Conservation (phyloP, 2,329 filamentous ascomycete genomes). For the Aspergillus glaucus region DNA sequence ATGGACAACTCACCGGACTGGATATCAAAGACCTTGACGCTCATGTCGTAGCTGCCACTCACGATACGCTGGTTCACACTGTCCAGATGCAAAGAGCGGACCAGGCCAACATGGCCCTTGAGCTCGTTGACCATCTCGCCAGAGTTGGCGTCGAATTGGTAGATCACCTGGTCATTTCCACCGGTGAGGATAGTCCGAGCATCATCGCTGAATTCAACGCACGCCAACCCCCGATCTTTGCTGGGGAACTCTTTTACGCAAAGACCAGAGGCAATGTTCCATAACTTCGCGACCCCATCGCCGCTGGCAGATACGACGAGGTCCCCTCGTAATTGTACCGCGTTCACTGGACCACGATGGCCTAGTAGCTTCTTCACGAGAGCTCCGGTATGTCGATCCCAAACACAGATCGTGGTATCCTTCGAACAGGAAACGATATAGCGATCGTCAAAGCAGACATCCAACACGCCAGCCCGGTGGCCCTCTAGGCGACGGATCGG, state of each 20-base stretch:
- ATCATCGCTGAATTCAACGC: conserved; percentile 93
- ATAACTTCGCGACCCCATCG: conserved; percentile 87
- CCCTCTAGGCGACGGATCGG: conserved; percentile 71
- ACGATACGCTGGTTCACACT: conserved; percentile 78
- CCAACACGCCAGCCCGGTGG: conserved; percentile 83
- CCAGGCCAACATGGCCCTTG: conserved; percentile 74
- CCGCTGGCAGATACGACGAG: conserved; percentile 89
- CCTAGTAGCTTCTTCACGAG: conserved; percentile 74
- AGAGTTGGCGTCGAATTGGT: conserved; percentile 90
- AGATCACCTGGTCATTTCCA: conserved; percentile 91
- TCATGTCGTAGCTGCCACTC: conserved; percentile 89
- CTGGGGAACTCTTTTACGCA: conserved; percentile 85
- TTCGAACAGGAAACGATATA: conserved; percentile 98
- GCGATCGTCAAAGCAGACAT: conserved; percentile 84
- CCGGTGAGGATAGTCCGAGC: conserved; percentile 89
- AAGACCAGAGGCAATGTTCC: conserved; percentile 85
- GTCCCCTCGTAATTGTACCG: conserved; percentile 89
- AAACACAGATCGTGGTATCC: conserved; percentile 87
- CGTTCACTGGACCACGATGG: conserved; percentile 89
- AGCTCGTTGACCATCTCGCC: conserved; percentile 77
- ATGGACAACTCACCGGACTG: conserved; percentile 70
- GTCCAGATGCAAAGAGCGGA: conserved; percentile 87
- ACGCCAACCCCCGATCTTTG: conserved; percentile 88
- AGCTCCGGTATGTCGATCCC: conserved; percentile 74
- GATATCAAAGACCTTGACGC: conserved; percentile 91